Evolutionary conservation across 306 rosid species (phyloP), one percentile per base, ranked within the genome.

Genomic region (Vigna mungo): DNA sequence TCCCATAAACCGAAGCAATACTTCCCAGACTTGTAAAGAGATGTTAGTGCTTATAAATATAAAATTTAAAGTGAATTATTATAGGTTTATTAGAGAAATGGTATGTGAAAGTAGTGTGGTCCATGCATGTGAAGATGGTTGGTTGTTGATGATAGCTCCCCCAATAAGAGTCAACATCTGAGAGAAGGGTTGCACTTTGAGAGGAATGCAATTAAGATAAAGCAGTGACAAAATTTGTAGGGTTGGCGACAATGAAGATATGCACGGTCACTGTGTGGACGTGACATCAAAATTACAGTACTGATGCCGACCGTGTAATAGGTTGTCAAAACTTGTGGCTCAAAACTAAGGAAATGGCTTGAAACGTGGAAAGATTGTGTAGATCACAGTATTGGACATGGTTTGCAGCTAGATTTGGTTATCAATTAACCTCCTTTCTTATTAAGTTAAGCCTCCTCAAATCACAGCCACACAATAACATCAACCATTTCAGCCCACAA

Each of bases 281-380:
- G 71, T 72, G 76, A 77, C 82, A 23, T 46, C 56, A 77, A 82
- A 52, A 39, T 62, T 81, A 61, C 71, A 77, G 47, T 47, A 63
- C 34, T 53, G 79, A 77, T 71, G 46, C 13, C 46, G 12, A 41
- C 46, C 3, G 2, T n/a, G 58, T 10, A 52, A 52, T 52, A 0
- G 60, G 0, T 23, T 34, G 13, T 32, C 17, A 64, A 13, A 77
- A 82, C 61, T 2, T 72, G 86, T 78, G 86, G 83, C 77, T 78
- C 53, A 65, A 48, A 78, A 77, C 20, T n/a, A 20, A 62, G 10
- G 11, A 34, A 3, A 12, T 71, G 48, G 37, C 58, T 3, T 64
- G 52, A 47, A 72, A 78, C 82, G 85, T 77, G 82, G 79, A 71
- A 46, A 67, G 75, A 67, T 68, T 59, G 7, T 16, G 71, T 10